These are phyloP conservation scores for Alternaria panax DNA, from an alignment of 2,329 filamentous ascomycete genomes.

Conservation along the genomic window DNA sequence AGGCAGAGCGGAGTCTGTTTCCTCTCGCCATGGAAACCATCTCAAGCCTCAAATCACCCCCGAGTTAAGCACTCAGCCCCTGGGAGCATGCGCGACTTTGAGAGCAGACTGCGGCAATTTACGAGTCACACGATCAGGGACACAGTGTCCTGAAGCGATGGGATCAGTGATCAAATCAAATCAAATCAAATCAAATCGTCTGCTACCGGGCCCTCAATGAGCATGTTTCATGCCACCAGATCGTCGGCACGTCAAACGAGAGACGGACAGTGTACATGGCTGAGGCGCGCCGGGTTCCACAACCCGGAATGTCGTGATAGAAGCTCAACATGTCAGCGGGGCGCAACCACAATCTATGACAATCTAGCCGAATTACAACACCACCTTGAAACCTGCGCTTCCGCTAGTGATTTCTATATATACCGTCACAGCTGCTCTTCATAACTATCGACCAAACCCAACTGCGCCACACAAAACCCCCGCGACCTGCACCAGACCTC, in stretches of 20 bases:
- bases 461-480: slow-evolving; percentile 7
- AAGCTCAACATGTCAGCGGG: slow-evolving; percentile 41
- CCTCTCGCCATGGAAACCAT: too few species aligned
- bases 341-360: slow-evolving; percentile 35
- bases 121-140: background rate
- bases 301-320: slow-evolving; percentile 23
- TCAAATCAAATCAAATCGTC: background rate
- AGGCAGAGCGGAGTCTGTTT: background rate
- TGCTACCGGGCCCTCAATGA: slow-evolving; percentile 26
- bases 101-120: background rate
- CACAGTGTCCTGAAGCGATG: slow-evolving; percentile 13
- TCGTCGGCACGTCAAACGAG: slow-evolving; percentile 12
- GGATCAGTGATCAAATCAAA: background rate
- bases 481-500: slow-evolving; percentile 12
- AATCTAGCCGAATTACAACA: slow-evolving; percentile 45
- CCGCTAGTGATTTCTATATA: slow-evolving; percentile 26
- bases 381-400: slow-evolving; percentile 46
- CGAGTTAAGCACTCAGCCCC: background rate
- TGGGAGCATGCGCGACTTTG: background rate
- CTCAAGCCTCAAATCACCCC: background rate
- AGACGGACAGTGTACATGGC: slow-evolving; percentile 23
- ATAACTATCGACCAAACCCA: slow-evolving; percentile 3
- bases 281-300: slow-evolving; percentile 41
- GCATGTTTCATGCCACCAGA: slow-evolving; percentile 46
- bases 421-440: slow-evolving; percentile 9